Evolutionary conservation across 2,329 filamentous ascomycete species (phyloP), one percentile per base, ranked within the genome.

Genomic region (Akanthomyces lecanii): DNA sequence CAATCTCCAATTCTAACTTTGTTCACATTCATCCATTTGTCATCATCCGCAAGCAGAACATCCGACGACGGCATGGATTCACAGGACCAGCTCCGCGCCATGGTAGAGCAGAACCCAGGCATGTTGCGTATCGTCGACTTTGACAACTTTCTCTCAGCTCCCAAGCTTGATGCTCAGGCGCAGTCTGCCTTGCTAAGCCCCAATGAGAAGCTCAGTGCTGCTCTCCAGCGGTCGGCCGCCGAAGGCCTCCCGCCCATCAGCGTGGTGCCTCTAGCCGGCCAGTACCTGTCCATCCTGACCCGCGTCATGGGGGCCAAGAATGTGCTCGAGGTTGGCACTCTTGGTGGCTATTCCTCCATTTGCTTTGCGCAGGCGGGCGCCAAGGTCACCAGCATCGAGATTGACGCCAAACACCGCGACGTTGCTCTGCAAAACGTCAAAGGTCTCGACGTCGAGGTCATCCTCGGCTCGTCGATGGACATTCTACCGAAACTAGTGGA

Each of bases 301-400:
- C 72, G 72, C 52, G 65, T 76, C 40, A 71, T 73, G 1, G 66
- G 69, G 25, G 75, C 74, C 44, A 74, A 74, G 60, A 67, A 71
- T 5, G 73, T 80, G 2, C 78, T 86, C 42, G 83, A 86, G 68
- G 73, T 86, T 54, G 83, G 83, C 28, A 85, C 81, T 0, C 69
- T 86, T 30, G 82, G 82, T 14, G 83, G 78, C 8, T 85, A 83
- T 69, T 79, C 77, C 1, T 77, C 79, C 16, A 81, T 85, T 61
- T 85, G 80, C 76, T 75, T 86, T 55, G 82, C 81, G 3, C 71
- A 68, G 60, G 63, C 71, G 3, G 73, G 71, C 40, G 71, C 69
- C n/a, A 28, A 21, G 1, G 75, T 85, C 33, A 82, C 79, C 0
- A 82, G 74, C 51, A 74, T 85, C 52, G 82, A 85, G 66, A 74